Evolutionary conservation across 2,329 filamentous ascomycete species (phyloP).

Genomic region (Hyphodiscus sp.): DNA sequence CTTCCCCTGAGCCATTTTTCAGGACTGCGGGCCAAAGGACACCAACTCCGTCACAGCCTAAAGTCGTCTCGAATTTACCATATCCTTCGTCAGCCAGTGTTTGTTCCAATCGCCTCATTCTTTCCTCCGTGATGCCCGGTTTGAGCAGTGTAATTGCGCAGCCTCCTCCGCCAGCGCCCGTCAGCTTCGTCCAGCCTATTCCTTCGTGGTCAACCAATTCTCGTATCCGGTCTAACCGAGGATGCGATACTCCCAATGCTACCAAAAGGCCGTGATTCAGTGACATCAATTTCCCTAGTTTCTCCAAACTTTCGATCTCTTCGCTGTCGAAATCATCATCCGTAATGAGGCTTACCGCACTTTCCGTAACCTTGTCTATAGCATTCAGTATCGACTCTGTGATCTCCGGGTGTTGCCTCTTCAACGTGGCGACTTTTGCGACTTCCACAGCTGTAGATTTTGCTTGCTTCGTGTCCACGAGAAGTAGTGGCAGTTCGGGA

Average conservation of each 20-base stretch:
- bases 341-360: constrained; percentile 47
- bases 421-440: constrained; percentile 72
- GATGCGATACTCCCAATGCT: constrained; percentile 91
- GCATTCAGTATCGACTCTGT: constrained; percentile 77
- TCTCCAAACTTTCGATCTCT: constrained; percentile 57
- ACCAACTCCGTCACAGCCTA: constrained; percentile 89
- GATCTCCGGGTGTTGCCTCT: constrained; percentile 64
- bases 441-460: constrained; percentile 85
- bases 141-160: constrained; percentile 90
- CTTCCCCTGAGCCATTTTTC: constrained; percentile 74
- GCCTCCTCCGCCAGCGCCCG: constrained; percentile 89
- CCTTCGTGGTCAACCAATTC: constrained; percentile 84
- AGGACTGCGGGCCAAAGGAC: constrained; percentile 90
- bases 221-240: constrained; percentile 81
- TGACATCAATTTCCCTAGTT: constrained; percentile 80
- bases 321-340: constrained; percentile 62
- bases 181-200: constrained; percentile 96
- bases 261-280: constrained; percentile 91
- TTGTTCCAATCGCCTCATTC: constrained; percentile 56
- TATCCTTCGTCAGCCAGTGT: constrained; percentile 68
- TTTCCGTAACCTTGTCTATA: constrained; percentile 66
- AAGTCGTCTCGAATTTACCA: constrained; percentile 76
- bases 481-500: constrained; percentile 80
- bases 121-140: constrained; percentile 51
- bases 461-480: constrained; percentile 82